A percentile compares a stretch with the other conserved stretches of the same genome.
Conservation (phyloP, 257 asterid species). For the Knoxia roxburghii region DNA sequence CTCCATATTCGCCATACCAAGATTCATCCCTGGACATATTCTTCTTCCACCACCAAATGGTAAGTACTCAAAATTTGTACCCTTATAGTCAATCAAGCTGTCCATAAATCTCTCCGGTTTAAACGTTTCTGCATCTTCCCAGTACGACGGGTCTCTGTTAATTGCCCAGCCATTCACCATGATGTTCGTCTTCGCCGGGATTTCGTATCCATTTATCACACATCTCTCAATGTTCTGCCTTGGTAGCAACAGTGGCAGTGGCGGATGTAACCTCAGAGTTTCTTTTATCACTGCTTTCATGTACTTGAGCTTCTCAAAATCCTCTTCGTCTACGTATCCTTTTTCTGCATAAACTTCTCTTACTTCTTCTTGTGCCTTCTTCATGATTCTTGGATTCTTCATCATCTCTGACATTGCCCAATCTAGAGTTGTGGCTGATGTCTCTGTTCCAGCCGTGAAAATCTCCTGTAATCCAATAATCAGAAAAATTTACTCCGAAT, state of each 20-base stretch:
- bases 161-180: background rate
- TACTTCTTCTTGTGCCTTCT: conserved; percentile 1
- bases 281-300: conserved; percentile 4
- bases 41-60: conserved; percentile 13
- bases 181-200: background rate
- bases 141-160: background rate
- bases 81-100: background rate
- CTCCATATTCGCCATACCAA: background rate
- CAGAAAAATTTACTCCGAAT: too few species aligned
- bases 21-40: conserved; percentile 1
- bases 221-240: background rate
- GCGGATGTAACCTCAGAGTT: conserved; percentile 1
- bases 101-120: conserved; percentile 9
- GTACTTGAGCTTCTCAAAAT: conserved; percentile 4
- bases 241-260: background rate
- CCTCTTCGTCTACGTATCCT: conserved; percentile 1
- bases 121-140: conserved; percentile 4
- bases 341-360: background rate
- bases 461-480: background rate
- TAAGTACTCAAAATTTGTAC: conserved; percentile 4
- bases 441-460: conserved; percentile 1
- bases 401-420: conserved; percentile 13
- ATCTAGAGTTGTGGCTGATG: background rate
- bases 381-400: background rate
- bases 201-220: background rate